phyloP scores from a whole-genome alignment of 768 basidiomycete genomes.

The Auriculariales sp. region DNA sequence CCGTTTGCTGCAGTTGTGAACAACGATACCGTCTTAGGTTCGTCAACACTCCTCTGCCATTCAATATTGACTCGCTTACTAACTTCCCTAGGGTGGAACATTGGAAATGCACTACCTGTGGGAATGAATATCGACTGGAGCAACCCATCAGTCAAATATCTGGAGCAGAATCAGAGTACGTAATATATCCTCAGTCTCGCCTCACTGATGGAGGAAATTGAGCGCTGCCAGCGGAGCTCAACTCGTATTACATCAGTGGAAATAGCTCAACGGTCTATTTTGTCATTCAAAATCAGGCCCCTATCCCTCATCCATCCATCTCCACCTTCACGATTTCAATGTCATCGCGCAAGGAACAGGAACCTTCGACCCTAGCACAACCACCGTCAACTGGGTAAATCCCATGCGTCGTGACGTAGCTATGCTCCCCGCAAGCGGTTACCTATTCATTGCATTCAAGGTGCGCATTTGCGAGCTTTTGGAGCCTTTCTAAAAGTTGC shows the following conservation, averaged over 20 bases:
- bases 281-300: not conserved
- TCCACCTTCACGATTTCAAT: conserved; percentile 13
- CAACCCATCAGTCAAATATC: not conserved
- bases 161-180: not conserved
- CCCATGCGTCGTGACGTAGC: conserved; percentile 3
- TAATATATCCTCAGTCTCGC: not conserved
- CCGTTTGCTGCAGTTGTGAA: not conserved
- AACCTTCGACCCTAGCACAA: not conserved
- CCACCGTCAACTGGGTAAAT: not conserved
- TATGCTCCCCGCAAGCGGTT: conserved; percentile 3
- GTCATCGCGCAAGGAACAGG: not conserved
- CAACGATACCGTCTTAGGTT: not conserved
- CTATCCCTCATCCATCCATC: conserved; percentile 14
- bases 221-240: not conserved
- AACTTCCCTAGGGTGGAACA: too few relatives aligned
- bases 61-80: not conserved
- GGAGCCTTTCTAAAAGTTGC: not conserved
- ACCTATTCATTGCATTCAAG: not conserved
- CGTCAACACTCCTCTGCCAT: not conserved
- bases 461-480: not conserved
- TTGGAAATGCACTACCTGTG: not conserved
- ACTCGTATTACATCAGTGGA: not conserved
- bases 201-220: not conserved
- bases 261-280: not conserved
- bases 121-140: not conserved